A percentile compares a stretch with the other conserved stretches of the same genome.
Conservation (phyloP, 148 eudicot genomes). For the Diospyros lotus region DNA sequence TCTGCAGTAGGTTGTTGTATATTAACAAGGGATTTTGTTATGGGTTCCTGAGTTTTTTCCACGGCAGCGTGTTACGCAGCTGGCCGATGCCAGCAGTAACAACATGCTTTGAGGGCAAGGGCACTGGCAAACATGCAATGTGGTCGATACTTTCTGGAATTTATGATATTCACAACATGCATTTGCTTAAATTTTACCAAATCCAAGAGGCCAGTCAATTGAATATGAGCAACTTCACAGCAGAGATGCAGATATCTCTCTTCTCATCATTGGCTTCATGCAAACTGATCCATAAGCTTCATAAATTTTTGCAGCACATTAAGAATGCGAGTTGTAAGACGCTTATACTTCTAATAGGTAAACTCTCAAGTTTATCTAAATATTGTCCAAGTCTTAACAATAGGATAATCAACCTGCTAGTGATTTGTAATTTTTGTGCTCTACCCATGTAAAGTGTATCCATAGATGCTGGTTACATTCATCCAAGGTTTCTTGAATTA, state of each 20-base stretch:
- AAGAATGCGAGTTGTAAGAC: too few species aligned
- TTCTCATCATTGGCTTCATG: constrained; percentile 27
- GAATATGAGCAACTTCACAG: constrained; percentile 39
- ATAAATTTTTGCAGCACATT: too few species aligned
- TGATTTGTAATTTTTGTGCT: too few species aligned
- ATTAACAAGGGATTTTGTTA: constrained; percentile 73
- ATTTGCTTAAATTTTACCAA: constrained; percentile 32
- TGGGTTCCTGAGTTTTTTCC: constrained; percentile 76
- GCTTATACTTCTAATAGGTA: too few species aligned
- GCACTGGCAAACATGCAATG: constrained; percentile 84
- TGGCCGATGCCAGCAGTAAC: constrained; percentile 9
- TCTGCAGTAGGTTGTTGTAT: constrained; percentile 73
- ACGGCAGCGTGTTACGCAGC: constrained; percentile 41
- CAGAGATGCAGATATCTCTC: constrained; percentile 24
- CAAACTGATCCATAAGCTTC: constrained; percentile 14
- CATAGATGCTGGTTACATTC: too few species aligned
- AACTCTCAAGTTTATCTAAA: too few species aligned
- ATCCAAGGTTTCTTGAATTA: too few species aligned
- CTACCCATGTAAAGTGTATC: too few species aligned
- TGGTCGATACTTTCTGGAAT: constrained; percentile 77
- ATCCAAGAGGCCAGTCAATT: constrained; percentile 22
- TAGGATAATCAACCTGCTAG: too few species aligned
- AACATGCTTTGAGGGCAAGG: constrained; percentile 50
- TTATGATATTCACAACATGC: constrained; percentile 35
- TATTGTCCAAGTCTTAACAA: too few species aligned